A percentile compares a stretch with the other conserved stretches of the same genome.
Conservation (phyloP, 2,329 filamentous ascomycete genomes). For the Exutisphaerella laricina region DNA sequence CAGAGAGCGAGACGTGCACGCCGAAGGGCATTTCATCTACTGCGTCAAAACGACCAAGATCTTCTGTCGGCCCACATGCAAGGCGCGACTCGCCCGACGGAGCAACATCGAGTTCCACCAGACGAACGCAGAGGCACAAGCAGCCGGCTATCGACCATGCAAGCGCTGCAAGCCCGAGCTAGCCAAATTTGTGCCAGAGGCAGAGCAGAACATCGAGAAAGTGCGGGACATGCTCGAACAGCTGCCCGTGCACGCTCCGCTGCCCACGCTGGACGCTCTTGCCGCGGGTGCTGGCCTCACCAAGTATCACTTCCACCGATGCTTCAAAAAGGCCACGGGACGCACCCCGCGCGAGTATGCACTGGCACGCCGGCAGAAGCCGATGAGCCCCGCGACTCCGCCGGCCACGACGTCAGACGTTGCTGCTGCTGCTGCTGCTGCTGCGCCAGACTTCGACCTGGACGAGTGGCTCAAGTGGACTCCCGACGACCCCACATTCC, state of each 20-base stretch:
- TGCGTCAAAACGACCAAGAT: conserved; percentile 52
- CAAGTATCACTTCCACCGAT: conserved; percentile 55
- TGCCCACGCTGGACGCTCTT: conserved; percentile 39
- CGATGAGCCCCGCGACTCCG: not conserved
- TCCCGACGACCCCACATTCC: conserved; percentile 3
- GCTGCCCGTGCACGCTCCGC: conserved; percentile 5
- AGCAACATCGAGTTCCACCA: conserved; percentile 54
- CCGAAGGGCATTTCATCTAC: conserved; percentile 46
- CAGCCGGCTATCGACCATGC: conserved; percentile 51
- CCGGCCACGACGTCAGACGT: too few species aligned
- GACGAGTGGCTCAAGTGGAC: conserved; percentile 8
- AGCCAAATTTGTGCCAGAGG: conserved; percentile 27
- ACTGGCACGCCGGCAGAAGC: not conserved
- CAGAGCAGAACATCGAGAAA: conserved; percentile 11
- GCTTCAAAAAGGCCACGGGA: conserved; percentile 53
- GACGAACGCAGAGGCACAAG: conserved; percentile 42
- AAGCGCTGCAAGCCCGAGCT: conserved; percentile 50
- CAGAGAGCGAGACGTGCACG: conserved; percentile 10
- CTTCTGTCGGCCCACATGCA: conserved; percentile 58
- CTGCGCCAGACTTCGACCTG: conserved; percentile 3
- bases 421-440: too few species aligned
- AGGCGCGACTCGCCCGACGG: conserved; percentile 53
- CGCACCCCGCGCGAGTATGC: conserved; percentile 47
- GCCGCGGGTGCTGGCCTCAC: conserved; percentile 50
- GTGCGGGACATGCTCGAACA: conserved; percentile 10